phyloP scores from a whole-genome alignment of 805 yeast genomes.

The Lipomyces orientalis region DNA sequence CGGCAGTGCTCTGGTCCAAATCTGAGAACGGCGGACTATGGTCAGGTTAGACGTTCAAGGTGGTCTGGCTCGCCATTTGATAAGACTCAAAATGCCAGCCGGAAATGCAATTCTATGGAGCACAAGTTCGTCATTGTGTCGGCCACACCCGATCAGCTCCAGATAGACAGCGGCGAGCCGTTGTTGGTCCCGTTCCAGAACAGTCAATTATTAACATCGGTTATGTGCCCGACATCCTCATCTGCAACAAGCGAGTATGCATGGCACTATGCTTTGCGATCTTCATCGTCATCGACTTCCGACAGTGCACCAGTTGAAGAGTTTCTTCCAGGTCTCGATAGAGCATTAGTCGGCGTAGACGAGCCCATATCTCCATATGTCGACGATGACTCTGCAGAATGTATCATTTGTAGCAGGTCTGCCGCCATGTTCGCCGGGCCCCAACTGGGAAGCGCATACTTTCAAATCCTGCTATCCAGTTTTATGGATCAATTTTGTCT shows the following conservation, averaged over 20 bases:
- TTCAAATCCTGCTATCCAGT: not conserved
- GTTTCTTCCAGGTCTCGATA: not conserved
- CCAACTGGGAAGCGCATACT: not conserved
- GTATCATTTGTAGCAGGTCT: too few species aligned
- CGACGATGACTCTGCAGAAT: not conserved
- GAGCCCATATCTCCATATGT: not conserved
- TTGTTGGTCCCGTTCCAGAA: not conserved
- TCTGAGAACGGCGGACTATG: not conserved
- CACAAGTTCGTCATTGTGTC: constrained; percentile 15
- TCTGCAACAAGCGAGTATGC: not conserved
- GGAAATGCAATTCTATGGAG: not conserved
- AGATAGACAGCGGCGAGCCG: not conserved
- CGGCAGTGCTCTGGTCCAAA: constrained; percentile 15
- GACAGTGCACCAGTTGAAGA: not conserved
- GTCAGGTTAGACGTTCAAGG: too few species aligned
- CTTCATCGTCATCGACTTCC: not conserved
- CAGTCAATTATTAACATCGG: too few species aligned
- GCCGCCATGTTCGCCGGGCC: not conserved
- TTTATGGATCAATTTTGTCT: not conserved
- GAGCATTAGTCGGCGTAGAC: not conserved
- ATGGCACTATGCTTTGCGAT: not conserved
- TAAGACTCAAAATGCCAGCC: not conserved
- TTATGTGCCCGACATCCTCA: too few species aligned
- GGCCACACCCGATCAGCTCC: not conserved
- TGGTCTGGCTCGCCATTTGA: not conserved